Evolutionary conservation across 139 green algal species (phyloP).

Genomic region (Coelastrella sp.): DNA sequence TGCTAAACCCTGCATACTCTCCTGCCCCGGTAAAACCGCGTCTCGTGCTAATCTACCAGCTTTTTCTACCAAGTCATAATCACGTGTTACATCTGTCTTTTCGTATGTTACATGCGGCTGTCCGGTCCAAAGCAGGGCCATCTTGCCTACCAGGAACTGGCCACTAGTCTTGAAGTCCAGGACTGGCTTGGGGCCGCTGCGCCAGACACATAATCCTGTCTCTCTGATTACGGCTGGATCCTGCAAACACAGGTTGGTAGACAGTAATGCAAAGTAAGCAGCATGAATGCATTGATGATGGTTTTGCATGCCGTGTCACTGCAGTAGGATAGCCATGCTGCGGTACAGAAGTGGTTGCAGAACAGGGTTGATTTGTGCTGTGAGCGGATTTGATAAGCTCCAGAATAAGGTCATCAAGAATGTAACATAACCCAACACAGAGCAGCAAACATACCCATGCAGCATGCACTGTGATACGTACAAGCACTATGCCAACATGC

Average conservation of each 20-base stretch:
- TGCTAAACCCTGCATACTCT: conserved; percentile 25
- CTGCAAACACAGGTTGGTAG: background rate
- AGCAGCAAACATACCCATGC: too few species aligned
- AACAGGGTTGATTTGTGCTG: too few species aligned
- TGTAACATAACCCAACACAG: too few species aligned
- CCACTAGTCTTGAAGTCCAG: conserved; percentile 54
- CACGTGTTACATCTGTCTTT: conserved; percentile 39
- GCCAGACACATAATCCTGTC: conserved; percentile 59
- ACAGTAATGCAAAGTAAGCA: too few species aligned
- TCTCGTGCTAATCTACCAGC: conserved; percentile 23
- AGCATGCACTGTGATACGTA: too few species aligned
- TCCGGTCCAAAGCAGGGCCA: conserved; percentile 49
- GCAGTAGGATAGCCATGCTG: too few species aligned
- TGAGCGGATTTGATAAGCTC: too few species aligned
- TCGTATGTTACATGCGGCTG: conserved; percentile 44
- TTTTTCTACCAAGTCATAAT: conserved; percentile 33
- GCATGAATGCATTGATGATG: too few species aligned
- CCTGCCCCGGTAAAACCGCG: conserved; percentile 31
- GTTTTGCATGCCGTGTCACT: too few species aligned
- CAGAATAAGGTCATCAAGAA: too few species aligned
- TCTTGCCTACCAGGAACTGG: conserved; percentile 44
- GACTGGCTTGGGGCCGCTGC: conserved; percentile 34
- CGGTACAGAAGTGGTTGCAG: too few species aligned
- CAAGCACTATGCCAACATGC: too few species aligned
- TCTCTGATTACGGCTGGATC: conserved; percentile 46